Evolutionary conservation across 768 basidiomycete species (phyloP).

Genomic region (Lentinus tigrinus): DNA sequence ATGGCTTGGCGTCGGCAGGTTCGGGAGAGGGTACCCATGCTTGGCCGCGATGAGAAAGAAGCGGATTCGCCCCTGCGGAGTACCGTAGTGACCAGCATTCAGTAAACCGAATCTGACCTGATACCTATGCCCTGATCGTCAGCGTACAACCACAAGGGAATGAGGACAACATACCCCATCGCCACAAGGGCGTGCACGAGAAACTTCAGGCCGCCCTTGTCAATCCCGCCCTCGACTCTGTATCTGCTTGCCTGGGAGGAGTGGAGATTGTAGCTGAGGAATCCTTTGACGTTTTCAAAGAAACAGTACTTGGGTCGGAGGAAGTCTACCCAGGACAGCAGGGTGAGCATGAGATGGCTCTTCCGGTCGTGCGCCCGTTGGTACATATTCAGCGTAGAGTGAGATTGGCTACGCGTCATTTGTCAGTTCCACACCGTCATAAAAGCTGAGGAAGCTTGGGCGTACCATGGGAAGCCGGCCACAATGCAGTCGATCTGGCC

Average conservation of each 20-base stretch:
- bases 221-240: constrained; percentile 59
- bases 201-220: constrained; percentile 75
- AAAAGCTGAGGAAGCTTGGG: neutral
- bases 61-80: constrained; percentile 44
- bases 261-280: constrained; percentile 40
- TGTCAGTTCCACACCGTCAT: neutral
- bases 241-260: constrained; percentile 37
- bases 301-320: constrained; percentile 42
- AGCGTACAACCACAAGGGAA: neutral
- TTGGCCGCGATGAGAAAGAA: constrained; percentile 49
- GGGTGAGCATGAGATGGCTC: constrained; percentile 66
- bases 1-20: constrained; percentile 44
- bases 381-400: constrained; percentile 72
- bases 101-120: constrained; percentile 43
- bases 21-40: constrained; percentile 35
- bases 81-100: constrained; percentile 48
- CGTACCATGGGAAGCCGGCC: constrained; percentile 77
- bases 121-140: constrained; percentile 32
- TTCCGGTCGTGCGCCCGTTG: constrained; percentile 65
- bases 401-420: constrained; percentile 64
- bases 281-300: constrained; percentile 51
- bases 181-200: constrained; percentile 57
- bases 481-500: constrained; percentile 60
- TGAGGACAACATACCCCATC: constrained; percentile 50
- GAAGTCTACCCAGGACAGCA: constrained; percentile 44